phyloP scores from a whole-genome alignment of 352 stramenopile species.

The Blastocystis sp. region DNA sequence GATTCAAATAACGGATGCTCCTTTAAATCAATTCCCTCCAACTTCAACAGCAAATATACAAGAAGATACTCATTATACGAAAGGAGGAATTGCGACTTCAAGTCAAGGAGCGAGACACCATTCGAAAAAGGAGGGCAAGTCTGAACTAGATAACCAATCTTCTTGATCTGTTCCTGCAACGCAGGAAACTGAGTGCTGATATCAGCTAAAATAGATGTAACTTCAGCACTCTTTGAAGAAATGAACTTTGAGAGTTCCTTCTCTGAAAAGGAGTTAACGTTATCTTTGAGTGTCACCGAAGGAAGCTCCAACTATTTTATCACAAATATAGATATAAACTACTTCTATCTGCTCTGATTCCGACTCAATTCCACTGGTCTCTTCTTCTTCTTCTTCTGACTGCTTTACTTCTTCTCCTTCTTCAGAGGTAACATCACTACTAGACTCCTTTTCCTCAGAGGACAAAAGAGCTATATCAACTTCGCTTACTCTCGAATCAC shows the following conservation, averaged over 20 bases:
- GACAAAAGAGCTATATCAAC: background rate
- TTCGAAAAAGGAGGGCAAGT: background rate
- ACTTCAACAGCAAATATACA: constrained; percentile 21
- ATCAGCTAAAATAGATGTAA: constrained; percentile 36
- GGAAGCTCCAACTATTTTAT: constrained; percentile 23
- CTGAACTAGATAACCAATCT: background rate
- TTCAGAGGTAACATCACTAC: background rate
- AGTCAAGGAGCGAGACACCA: constrained; percentile 21
- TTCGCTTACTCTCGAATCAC: background rate
- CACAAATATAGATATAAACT: background rate
- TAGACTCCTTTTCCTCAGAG: background rate
- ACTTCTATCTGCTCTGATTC: background rate
- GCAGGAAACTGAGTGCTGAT: background rate
- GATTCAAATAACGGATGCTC: constrained; percentile 9
- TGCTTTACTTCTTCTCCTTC: background rate
- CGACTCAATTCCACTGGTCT: background rate
- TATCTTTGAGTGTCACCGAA: background rate
- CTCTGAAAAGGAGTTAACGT: background rate
- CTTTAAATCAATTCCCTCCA: constrained; percentile 8
- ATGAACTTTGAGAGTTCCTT: constrained; percentile 43
- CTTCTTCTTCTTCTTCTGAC: background rate
- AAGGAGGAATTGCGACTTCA: constrained; percentile 45
- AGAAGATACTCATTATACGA: constrained; percentile 50
- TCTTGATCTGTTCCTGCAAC: constrained; percentile 39
- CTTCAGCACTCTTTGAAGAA: background rate